phyloP scores from a whole-genome alignment of 2,329 filamentous ascomycete species.

The Fusarium heterosporum region DNA sequence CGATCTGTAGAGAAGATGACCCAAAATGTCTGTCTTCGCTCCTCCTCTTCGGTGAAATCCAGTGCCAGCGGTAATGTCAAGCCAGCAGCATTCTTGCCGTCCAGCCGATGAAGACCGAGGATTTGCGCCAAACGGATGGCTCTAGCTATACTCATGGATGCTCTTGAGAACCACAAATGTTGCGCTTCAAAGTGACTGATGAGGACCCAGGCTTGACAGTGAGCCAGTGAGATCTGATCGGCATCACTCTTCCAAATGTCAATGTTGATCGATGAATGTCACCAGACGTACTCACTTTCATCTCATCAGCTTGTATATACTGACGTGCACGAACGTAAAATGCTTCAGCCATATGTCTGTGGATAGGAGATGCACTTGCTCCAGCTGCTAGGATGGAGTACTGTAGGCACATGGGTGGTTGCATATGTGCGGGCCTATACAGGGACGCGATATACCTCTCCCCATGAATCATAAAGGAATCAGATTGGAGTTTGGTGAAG shows the following conservation, averaged over 20 bases:
- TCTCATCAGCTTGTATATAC: constrained; percentile 83
- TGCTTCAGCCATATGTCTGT: constrained; percentile 74
- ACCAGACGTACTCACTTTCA: constrained; percentile 63
- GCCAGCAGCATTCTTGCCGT: constrained; percentile 30
- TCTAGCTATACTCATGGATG: constrained; percentile 81
- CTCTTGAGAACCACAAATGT: constrained; percentile 81
- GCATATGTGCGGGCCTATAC: constrained; percentile 74
- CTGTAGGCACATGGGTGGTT: constrained; percentile 81
- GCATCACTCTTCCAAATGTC: constrained; percentile 52
- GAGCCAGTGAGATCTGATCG: constrained; percentile 58
- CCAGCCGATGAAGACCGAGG: constrained; percentile 77
- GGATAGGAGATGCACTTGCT: constrained; percentile 75
- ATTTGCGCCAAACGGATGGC: constrained; percentile 78
- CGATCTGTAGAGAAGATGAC: constrained; percentile 80
- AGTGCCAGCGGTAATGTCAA: constrained; percentile 65
- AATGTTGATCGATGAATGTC: constrained; percentile 61
- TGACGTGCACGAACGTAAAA: constrained; percentile 85
- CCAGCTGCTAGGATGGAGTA: constrained; percentile 86
- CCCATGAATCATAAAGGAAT: constrained; percentile 79
- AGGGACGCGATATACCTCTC: constrained; percentile 78
- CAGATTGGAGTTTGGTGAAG: constrained; percentile 78
- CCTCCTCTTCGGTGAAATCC: constrained; percentile 78
- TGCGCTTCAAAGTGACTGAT: constrained; percentile 82
- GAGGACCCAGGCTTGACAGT: constrained; percentile 81
- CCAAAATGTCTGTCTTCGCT: constrained; percentile 85